Evolutionary conservation across 352 stramenopile species (phyloP).

Genomic region (Globisporangium acanthophoron): DNA sequence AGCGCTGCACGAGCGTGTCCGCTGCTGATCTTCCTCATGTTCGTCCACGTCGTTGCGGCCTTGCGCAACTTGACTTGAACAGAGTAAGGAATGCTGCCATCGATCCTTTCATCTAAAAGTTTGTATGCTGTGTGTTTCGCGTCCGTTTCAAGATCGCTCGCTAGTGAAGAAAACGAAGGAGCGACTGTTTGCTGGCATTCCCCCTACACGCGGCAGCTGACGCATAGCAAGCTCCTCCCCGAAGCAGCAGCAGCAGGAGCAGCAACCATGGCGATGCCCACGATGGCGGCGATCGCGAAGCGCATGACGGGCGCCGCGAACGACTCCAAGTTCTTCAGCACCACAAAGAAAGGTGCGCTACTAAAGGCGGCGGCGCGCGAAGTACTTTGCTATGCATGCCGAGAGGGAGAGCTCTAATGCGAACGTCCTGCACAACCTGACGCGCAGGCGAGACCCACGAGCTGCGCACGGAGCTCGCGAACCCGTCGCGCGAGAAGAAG

Average conservation of each 20-base stretch:
- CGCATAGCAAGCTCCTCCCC: neutral
- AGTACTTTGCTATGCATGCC: neutral
- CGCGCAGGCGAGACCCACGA: conserved; percentile 93
- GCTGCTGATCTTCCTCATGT: no score
- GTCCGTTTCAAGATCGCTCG: neutral
- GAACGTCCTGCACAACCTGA: no score
- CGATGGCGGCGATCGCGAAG: conserved; percentile 85
- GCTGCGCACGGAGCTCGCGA: conserved; percentile 96
- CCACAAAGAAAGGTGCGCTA: conserved; percentile 92
- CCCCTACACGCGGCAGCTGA: neutral
- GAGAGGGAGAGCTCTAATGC: no score
- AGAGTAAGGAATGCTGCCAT: no score
- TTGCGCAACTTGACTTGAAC: no score
- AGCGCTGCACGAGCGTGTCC: no score
- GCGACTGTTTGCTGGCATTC: neutral
- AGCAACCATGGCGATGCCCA: conserved; percentile 71
- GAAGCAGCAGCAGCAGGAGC: neutral
- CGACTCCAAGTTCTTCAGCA: conserved; percentile 98
- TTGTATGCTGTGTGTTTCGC: conserved; percentile 1
- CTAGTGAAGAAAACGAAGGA: neutral
- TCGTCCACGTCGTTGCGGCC: no score
- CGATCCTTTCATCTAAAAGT: neutral
- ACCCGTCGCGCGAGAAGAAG: conserved; percentile 96
- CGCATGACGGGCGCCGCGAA: conserved; percentile 88
- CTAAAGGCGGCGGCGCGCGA: no score